A percentile compares a stretch with the other conserved stretches of the same genome.
Conservation (phyloP, 257 asterid species). For the Penstemon davidsonii region DNA sequence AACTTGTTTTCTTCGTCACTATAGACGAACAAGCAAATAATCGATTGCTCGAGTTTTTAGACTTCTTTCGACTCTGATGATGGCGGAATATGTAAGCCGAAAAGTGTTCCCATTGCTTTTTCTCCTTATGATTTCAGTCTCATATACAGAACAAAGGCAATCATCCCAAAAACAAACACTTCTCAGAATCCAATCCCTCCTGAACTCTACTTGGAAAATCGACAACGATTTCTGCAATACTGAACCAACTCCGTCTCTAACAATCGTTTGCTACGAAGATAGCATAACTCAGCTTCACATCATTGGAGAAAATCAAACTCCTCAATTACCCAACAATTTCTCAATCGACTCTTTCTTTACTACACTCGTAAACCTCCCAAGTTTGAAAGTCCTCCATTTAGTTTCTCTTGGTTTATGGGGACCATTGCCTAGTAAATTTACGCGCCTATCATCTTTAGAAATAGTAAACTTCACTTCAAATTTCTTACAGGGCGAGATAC, state of each 20-base stretch:
- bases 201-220: conserved; percentile 48
- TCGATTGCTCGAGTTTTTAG: conserved; percentile 2
- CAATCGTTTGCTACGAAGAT: conserved; percentile 69
- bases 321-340: conserved; percentile 56
- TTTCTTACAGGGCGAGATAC: conserved; percentile 60
- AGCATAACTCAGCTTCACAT: conserved; percentile 83
- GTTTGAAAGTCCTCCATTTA: conserved; percentile 73
- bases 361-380: conserved; percentile 51
- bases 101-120: conserved; percentile 27
- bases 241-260: conserved; percentile 51
- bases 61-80: conserved; percentile 23
- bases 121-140: conserved; percentile 36
- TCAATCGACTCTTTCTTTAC: conserved; percentile 63
- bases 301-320: conserved; percentile 43
- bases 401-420: conserved; percentile 92
- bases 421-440: conserved; percentile 46
- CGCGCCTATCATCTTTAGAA: conserved; percentile 62
- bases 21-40: not conserved
- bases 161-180: conserved; percentile 56
- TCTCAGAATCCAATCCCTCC: conserved; percentile 45
- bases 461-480: conserved; percentile 80
- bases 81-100: conserved; percentile 35
- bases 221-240: conserved; percentile 62
- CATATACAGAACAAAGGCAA: conserved; percentile 46
- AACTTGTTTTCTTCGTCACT: not conserved